A percentile compares a stretch with the other conserved stretches of the same genome.
Evolutionary conservation across 2,329 filamentous ascomycete species (phyloP).

Genomic region (Aspergillus fischeri): DNA sequence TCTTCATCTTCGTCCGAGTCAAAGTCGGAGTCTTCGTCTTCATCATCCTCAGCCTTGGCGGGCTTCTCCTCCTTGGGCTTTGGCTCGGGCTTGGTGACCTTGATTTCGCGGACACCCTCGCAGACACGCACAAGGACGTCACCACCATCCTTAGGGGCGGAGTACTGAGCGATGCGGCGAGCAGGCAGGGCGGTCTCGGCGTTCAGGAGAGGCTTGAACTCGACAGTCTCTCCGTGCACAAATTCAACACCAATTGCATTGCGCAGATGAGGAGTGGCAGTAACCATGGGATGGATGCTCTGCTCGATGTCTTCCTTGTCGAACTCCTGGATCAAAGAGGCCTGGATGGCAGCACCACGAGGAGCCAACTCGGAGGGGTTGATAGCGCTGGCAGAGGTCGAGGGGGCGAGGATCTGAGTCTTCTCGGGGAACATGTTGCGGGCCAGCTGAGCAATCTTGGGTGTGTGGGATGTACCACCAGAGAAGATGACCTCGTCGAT

Average conservation of each 20-base stretch:
- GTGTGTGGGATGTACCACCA: constrained; percentile 88
- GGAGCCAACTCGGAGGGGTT: constrained; percentile 90
- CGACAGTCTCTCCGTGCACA: constrained; percentile 56
- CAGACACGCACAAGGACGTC: constrained; percentile 84
- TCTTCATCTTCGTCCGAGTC: constrained; percentile 64
- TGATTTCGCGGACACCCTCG: constrained; percentile 87
- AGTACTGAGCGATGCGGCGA: constrained; percentile 75
- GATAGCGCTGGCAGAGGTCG: constrained; percentile 71
- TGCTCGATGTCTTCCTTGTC: constrained; percentile 91
- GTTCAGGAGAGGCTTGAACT: constrained; percentile 76
- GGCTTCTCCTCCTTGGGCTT: constrained; percentile 63
- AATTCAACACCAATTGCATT: constrained; percentile 85
- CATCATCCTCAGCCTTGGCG: constrained; percentile 53
- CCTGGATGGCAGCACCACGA: constrained; percentile 91
- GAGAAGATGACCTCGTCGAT: constrained; percentile 90
- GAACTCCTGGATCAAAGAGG: constrained; percentile 89
- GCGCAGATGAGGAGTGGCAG: constrained; percentile 83
- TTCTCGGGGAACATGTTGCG: constrained; percentile 73
- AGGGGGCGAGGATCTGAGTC: constrained; percentile 76
- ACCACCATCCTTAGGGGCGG: constrained; percentile 73
- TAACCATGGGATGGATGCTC: constrained; percentile 91
- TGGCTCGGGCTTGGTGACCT: constrained; percentile 81
- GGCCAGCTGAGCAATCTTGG: constrained; percentile 82
- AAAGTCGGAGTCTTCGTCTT: constrained; percentile 56
- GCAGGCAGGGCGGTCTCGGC: constrained; percentile 87